Percentiles rank a stretch among this genome's conserved stretches.
phyloP scores from a whole-genome alignment of 805 yeast species.

The Saccharomycopsis microspora region DNA sequence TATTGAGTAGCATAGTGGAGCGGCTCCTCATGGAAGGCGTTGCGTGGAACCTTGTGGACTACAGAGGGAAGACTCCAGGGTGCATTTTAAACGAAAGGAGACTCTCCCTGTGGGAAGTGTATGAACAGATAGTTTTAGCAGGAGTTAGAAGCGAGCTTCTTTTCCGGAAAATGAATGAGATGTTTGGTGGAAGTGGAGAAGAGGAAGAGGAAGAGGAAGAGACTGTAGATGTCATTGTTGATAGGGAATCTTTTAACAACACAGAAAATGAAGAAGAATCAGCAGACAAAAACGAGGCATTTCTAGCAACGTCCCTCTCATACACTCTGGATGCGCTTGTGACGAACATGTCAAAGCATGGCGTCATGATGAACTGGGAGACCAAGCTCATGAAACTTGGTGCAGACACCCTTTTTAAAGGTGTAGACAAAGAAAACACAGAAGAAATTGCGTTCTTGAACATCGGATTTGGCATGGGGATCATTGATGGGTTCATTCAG shows the following conservation, averaged over 20 bases:
- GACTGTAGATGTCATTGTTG: slow-evolving; percentile 16
- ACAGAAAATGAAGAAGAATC: slow-evolving; percentile 30
- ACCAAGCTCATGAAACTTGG: slow-evolving; percentile 70
- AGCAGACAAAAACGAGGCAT: slow-evolving; percentile 53
- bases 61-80: slow-evolving; percentile 70
- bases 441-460: slow-evolving; percentile 49
- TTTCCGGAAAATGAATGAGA: slow-evolving; percentile 43
- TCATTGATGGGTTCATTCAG: slow-evolving; percentile 74
- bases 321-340: slow-evolving; percentile 58
- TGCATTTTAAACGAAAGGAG: slow-evolving; percentile 56
- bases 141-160: slow-evolving; percentile 86
- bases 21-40: slow-evolving; percentile 76
- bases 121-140: slow-evolving; percentile 52
- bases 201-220: slow-evolving; percentile 17
- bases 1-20: slow-evolving; percentile 35
- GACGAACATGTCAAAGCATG: slow-evolving; percentile 67
- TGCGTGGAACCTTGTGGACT: slow-evolving; percentile 79
- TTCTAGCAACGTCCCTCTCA: slow-evolving; percentile 52
- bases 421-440: slow-evolving; percentile 20
- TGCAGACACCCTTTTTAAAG: slow-evolving; percentile 47
- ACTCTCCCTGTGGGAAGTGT: slow-evolving; percentile 30
- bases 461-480: slow-evolving; percentile 97
- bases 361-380: slow-evolving; percentile 99
- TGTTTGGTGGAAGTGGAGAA: slow-evolving; percentile 10
- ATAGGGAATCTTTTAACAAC: slow-evolving; percentile 16